Percentiles rank a stretch among this genome's conserved stretches.
Evolutionary conservation across 176 grass and related monocot genomes (phyloP).

Genomic region (Juncus effusus): DNA sequence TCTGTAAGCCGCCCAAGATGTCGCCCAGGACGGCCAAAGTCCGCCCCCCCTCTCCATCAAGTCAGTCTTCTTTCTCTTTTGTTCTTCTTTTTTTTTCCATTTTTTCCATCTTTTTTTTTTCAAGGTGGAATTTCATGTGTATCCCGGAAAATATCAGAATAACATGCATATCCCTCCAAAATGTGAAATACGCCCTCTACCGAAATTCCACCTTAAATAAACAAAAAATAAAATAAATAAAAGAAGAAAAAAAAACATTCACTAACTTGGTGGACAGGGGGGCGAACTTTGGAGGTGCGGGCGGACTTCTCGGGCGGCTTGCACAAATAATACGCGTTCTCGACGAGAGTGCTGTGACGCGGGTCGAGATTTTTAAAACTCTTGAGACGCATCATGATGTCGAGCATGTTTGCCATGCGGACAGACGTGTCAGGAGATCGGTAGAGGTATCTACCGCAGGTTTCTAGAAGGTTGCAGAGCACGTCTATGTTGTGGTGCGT

Average conservation of each 20-base stretch:
- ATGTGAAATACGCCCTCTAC: no score
- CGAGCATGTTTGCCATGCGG: constrained; percentile 94
- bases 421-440: constrained; percentile 94
- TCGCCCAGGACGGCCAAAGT: constrained; percentile 86
- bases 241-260: constrained; percentile 23
- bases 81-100: no score
- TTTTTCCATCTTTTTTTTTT: no score
- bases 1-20: constrained; percentile 95
- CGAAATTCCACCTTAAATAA: neutral
- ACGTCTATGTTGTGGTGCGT: constrained; percentile 99
- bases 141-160: no score
- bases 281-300: constrained; percentile 78
- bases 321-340: constrained; percentile 98
- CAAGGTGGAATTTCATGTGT: no score
- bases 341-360: constrained; percentile 92
- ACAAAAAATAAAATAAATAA: neutral
- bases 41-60: constrained; percentile 81
- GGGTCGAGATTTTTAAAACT: constrained; percentile 99
- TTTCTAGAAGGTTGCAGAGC: constrained; percentile 95
- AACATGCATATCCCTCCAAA: no score
- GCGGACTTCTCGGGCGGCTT: constrained; percentile 96
- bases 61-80: constrained; percentile 14
- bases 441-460: constrained; percentile 89
- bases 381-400: constrained; percentile 97
- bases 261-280: constrained; percentile 86